phyloP scores from a whole-genome alignment of 495 filamentous ascomycete genomes.

The Aspergillus affinis region DNA sequence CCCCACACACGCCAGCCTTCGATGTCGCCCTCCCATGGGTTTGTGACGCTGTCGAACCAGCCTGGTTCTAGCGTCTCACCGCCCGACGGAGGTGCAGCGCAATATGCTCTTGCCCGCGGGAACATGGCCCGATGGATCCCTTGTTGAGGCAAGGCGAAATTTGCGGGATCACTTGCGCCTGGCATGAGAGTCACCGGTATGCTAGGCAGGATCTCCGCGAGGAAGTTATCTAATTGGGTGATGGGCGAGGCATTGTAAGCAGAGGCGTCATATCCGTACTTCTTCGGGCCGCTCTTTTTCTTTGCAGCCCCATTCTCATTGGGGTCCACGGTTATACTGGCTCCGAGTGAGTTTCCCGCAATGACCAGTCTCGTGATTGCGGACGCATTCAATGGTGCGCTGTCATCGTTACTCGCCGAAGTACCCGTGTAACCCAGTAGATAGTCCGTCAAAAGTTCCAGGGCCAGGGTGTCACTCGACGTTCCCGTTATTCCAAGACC shows the following conservation, averaged over 20 bases:
- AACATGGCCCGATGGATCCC: conserved; percentile 83
- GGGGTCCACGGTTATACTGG: conserved; percentile 42
- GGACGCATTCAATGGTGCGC: conserved; percentile 40
- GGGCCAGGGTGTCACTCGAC: conserved; percentile 65
- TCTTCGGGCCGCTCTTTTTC: conserved; percentile 61
- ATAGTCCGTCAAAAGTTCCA: conserved; percentile 82
- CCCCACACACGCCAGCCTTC: conserved; percentile 85
- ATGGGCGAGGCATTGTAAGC: conserved; percentile 84
- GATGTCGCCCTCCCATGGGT: conserved; percentile 87
- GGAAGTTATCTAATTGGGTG: conserved; percentile 77
- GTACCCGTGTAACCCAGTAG: conserved; percentile 76
- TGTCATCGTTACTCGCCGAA: conserved; percentile 49
- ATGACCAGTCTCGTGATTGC: conserved; percentile 84
- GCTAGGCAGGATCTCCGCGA: conserved; percentile 74
- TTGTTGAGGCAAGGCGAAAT: conserved; percentile 77
- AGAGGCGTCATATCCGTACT: conserved; percentile 91
- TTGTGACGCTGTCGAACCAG: conserved; percentile 89
- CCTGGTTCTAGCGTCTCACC: conserved; percentile 52
- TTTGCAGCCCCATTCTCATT: conserved; percentile 35
- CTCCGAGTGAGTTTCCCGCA: conserved; percentile 81
- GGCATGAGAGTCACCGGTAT: conserved; percentile 81
- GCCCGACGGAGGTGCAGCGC: conserved; percentile 46
- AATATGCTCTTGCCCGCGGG: conserved; percentile 67
- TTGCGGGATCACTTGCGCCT: conserved; percentile 74
- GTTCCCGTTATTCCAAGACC: conserved; percentile 80